phyloP scores from a whole-genome alignment of 2,329 filamentous ascomycete species.

The Nemania sp. region DNA sequence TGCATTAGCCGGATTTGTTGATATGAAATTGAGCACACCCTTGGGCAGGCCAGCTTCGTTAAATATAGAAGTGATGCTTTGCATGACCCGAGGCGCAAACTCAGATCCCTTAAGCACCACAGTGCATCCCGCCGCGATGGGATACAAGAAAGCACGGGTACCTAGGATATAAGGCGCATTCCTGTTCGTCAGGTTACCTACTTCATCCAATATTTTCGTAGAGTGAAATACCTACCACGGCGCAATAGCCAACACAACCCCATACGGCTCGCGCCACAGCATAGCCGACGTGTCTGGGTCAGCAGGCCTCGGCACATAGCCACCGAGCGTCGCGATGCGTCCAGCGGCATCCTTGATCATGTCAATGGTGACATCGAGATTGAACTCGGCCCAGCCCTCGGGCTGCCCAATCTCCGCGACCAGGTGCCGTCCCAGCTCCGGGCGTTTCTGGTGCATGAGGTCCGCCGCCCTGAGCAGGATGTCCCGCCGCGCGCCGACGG shows the following conservation, averaged over 20 bases:
- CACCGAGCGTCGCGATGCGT: constrained; percentile 53
- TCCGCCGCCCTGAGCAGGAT: constrained; percentile 78
- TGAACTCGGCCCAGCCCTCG: constrained; percentile 57
- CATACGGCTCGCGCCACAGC: constrained; percentile 80
- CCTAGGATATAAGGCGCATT: constrained; percentile 60
- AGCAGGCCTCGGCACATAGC: constrained; percentile 51
- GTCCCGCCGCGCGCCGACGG: constrained; percentile 69
- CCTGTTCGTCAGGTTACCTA: constrained; percentile 44
- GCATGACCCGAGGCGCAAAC: constrained; percentile 67
- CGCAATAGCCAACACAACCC: constrained; percentile 82
- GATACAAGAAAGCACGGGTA: constrained; percentile 60
- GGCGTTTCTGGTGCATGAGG: constrained; percentile 64
- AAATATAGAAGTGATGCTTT: constrained; percentile 67
- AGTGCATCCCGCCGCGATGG: constrained; percentile 75
- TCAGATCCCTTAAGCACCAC: constrained; percentile 74
- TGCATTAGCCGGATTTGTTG: constrained; percentile 68
- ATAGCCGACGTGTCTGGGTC: constrained; percentile 69
- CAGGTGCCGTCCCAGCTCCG: constrained; percentile 72
- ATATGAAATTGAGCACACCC: constrained; percentile 73
- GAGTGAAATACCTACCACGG: constrained; percentile 72
- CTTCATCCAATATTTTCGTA: neutral
- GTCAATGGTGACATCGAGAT: constrained; percentile 53
- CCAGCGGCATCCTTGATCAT: constrained; percentile 59
- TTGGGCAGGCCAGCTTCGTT: constrained; percentile 74
- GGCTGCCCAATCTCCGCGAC: constrained; percentile 60